Percentiles rank a stretch among this genome's conserved stretches.
Conservation (phyloP, 2,329 filamentous ascomycete genomes). For the Pseudofabraea citricarpa region DNA sequence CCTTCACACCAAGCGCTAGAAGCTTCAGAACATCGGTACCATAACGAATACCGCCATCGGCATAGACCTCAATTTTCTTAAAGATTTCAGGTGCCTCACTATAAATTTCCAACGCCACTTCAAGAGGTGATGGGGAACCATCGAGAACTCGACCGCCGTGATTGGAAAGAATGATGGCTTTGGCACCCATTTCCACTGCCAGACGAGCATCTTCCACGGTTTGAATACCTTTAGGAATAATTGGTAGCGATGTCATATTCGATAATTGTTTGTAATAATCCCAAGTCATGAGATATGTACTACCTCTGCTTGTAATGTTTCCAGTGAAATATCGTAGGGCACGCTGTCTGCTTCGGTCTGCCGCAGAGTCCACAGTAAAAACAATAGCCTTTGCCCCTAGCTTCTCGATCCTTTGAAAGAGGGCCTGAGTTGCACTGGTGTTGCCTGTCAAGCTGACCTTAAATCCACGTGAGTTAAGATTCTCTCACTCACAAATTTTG, state of each 20-base stretch:
- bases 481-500: not conserved
- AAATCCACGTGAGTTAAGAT: not conserved
- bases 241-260: constrained; percentile 1
- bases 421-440: not conserved
- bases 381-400: constrained; percentile 11
- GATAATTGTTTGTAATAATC: not conserved
- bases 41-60: constrained; percentile 51
- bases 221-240: constrained; percentile 34
- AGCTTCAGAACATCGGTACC: constrained; percentile 57
- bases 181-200: constrained; percentile 48
- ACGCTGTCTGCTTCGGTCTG: constrained; percentile 5
- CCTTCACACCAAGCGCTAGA: constrained; percentile 53
- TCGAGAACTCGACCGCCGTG: constrained; percentile 54
- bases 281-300: not conserved
- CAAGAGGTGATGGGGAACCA: constrained; percentile 51
- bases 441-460: not conserved
- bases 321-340: constrained; percentile 4
- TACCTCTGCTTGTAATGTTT: not conserved
- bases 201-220: constrained; percentile 56
- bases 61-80: constrained; percentile 43
- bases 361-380: constrained; percentile 12
- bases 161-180: constrained; percentile 56
- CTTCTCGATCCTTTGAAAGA: constrained; percentile 7
- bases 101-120: constrained; percentile 52
- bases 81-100: constrained; percentile 17